phyloP scores from a whole-genome alignment of 805 yeast species.

The Suhomyces prunicola region DNA sequence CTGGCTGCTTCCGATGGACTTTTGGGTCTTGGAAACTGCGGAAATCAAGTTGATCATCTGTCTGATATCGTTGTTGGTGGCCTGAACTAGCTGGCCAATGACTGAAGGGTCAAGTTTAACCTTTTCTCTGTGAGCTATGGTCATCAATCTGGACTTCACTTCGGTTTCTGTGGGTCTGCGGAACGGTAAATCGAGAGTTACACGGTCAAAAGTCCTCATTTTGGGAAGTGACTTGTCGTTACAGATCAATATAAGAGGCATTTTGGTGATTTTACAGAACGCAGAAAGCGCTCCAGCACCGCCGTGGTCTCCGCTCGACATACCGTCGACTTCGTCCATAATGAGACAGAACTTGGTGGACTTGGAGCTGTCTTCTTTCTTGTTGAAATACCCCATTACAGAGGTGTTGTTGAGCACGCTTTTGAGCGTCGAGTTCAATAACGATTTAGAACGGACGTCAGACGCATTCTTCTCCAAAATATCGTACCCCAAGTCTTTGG shows the following conservation, averaged over 20 bases:
- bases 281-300: constrained; percentile 94
- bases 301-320: constrained; percentile 98
- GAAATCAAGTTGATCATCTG: constrained; percentile 89
- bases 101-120: constrained; percentile 75
- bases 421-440: constrained; percentile 66
- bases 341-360: constrained; percentile 68
- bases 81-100: constrained; percentile 77
- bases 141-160: constrained; percentile 79
- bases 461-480: constrained; percentile 78
- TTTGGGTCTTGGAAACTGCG: constrained; percentile 74
- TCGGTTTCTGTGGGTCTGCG: constrained; percentile 84
- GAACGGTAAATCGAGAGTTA: constrained; percentile 75
- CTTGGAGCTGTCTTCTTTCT: constrained; percentile 24
- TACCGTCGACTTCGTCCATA: constrained; percentile 99
- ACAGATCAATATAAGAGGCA: constrained; percentile 91
- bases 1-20: constrained; percentile 58
- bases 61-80: constrained; percentile 88
- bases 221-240: constrained; percentile 90
- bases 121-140: constrained; percentile 84
- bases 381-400: constrained; percentile 68
- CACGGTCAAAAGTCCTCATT: constrained; percentile 92
- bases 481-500: constrained; percentile 67
- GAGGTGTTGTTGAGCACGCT: constrained; percentile 78
- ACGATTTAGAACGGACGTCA: constrained; percentile 83
- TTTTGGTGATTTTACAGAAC: constrained; percentile 77